Conservation (phyloP, 495 filamentous ascomycete genomes). For the Penicillium cosmopolitanum region DNA sequence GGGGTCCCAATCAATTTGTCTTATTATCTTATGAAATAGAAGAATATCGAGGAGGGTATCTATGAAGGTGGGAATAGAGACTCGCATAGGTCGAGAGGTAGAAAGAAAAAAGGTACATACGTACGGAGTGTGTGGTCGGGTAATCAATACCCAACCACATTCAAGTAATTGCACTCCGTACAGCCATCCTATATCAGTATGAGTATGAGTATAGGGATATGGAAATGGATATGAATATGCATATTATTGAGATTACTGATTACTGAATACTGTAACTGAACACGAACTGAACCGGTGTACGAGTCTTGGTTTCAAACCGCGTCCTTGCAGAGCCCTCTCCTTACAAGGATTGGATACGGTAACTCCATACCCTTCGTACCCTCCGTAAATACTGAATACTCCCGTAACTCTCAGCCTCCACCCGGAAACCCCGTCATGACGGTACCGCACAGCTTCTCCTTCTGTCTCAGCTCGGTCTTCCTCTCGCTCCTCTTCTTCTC, state of each 20-base stretch:
- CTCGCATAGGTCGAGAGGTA: neutral
- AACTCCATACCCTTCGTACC: neutral
- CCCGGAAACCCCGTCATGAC: conserved; percentile 28
- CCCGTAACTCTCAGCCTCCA: conserved; percentile 29
- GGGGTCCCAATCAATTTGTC: neutral
- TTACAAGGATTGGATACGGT: conserved; percentile 11
- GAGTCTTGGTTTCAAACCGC: conserved; percentile 24
- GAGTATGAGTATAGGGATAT: too few relatives aligned
- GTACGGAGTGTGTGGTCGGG: too few relatives aligned
- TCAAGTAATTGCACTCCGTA: too few relatives aligned
- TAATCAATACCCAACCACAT: too few relatives aligned
- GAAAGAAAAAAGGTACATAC: too few relatives aligned
- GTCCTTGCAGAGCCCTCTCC: conserved; percentile 32
- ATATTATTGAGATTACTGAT: neutral
- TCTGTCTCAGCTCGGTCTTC: conserved; percentile 42
- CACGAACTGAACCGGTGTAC: neutral
- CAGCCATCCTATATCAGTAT: too few relatives aligned
- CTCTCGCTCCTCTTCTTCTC: conserved; percentile 43
- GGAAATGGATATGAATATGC: too few relatives aligned
- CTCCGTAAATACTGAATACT: neutral
- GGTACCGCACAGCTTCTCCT: conserved; percentile 37
- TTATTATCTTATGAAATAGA: neutral
- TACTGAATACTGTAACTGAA: neutral
- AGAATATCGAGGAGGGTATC: neutral
- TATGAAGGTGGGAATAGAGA: neutral